Base-by-base conservation (phyloP, 768 basidiomycete genomes). In the Dacryopinax primogenitus region DNA sequence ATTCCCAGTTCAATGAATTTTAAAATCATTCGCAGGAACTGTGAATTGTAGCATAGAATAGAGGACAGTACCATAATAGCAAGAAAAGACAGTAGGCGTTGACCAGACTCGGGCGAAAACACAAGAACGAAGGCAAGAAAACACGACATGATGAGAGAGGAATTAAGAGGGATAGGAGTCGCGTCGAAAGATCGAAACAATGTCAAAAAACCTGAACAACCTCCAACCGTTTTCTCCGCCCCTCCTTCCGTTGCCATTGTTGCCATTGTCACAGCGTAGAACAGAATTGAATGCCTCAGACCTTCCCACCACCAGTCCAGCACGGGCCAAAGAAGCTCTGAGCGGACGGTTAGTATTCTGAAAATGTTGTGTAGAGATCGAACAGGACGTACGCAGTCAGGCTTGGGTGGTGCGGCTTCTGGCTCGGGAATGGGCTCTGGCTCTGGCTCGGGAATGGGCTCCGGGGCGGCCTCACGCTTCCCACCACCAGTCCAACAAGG, bases 41-140 rank as follows among this genome's bases (percentile, higher is more conserved):
- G 51, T 58, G 51, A 32, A 58, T 58, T 58, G 51, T 58, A 58
- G 30, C 51, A 30, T 58, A 58, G n/a, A 58, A 32, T 30, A 58
- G 3, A 58, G 51, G 18, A 30, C 41, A 44, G 4, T 21, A 58
- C 26, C 26, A 58, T 26, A 21, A 26, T 13, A 26, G 51, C 26
- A 32, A 30, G 11, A 58, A 58, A 58, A 30, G 51, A 58, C 51
- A 58, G 51, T 58, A 21, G 21, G 51, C 26, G 51, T 32, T 15
- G 26, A 30, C 51, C 15, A 13, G 6, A 9, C 9, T 58, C 51
- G 32, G 32, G 51, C 12, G 51, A 4, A 58, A 30, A 30, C 51
- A 58, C 51, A 30, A 23, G 51, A 13, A 58, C 51, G 32, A 58
- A 30, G 32, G 9, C 26, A 58, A 26, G 30, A 32, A 13, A 58